Conservation (phyloP, 2,329 filamentous ascomycete species). For the Stemphylium vesicarium region DNA sequence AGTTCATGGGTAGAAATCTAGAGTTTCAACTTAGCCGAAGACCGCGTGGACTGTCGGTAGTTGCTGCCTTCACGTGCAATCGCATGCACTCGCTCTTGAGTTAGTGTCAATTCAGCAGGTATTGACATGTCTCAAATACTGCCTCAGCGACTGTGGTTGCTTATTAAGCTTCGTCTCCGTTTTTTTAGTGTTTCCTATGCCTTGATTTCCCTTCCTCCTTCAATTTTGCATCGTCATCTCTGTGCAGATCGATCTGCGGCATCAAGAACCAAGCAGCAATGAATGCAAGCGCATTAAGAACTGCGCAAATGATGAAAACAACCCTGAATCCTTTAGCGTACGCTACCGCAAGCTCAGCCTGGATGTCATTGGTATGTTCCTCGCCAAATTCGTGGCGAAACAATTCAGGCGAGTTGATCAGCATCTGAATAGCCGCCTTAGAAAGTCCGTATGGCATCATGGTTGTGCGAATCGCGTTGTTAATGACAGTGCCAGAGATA, state of each 20-base stretch:
- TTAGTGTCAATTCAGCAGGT: too few relatives aligned
- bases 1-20: too few relatives aligned
- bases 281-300: slow-evolving; percentile 22
- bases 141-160: too few relatives aligned
- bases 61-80: too few relatives aligned
- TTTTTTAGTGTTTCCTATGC: too few relatives aligned
- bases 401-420: slow-evolving; percentile 18
- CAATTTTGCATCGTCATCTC: slow-evolving; percentile 21
- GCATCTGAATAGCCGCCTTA: slow-evolving; percentile 12
- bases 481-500: slow-evolving; percentile 47
- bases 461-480: slow-evolving; percentile 18
- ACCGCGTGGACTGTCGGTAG: too few relatives aligned
- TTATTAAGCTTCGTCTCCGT: too few relatives aligned
- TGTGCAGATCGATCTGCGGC: slow-evolving; percentile 21
- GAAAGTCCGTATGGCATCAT: slow-evolving; percentile 18
- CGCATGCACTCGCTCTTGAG: too few relatives aligned
- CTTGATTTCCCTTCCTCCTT: slow-evolving; percentile 24
- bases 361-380: slow-evolving; percentile 11
- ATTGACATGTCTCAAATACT: too few relatives aligned
- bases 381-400: slow-evolving; percentile 10
- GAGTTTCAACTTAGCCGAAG: too few relatives aligned
- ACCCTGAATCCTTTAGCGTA: slow-evolving; percentile 23
- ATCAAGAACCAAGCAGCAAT: slow-evolving; percentile 23
- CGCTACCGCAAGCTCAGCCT: slow-evolving; percentile 10
- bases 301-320: slow-evolving; percentile 24